Conservation (phyloP, 2,329 filamentous ascomycete species). For the Rhinocladiella mackenziei region DNA sequence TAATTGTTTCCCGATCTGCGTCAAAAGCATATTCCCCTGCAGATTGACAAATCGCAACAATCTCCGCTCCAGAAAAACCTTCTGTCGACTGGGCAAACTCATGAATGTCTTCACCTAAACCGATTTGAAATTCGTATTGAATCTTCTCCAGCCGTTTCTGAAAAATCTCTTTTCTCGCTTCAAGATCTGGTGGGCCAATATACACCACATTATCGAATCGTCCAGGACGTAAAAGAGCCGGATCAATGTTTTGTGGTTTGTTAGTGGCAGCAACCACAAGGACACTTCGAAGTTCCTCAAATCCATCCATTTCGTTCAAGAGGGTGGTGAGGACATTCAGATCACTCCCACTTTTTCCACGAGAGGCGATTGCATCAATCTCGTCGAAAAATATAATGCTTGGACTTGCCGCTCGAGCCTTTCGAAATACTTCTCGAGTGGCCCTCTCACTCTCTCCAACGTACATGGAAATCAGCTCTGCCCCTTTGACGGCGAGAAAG, state of each 20-base stretch:
- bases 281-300: conserved; percentile 77
- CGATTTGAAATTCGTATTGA: conserved; percentile 48
- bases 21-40: conserved; percentile 51
- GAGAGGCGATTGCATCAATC: conserved; percentile 76
- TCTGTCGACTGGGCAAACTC: conserved; percentile 57
- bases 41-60: conserved; percentile 58
- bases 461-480: conserved; percentile 93
- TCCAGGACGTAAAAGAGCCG: conserved; percentile 78
- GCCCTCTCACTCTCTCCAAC: conserved; percentile 90
- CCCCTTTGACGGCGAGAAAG: conserved; percentile 90
- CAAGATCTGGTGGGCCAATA: conserved; percentile 71
- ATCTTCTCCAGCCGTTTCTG: conserved; percentile 61
- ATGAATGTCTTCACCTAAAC: conserved; percentile 60
- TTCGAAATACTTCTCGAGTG: conserved; percentile 77
- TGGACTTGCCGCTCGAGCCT: conserved; percentile 78
- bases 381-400: conserved; percentile 97
- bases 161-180: conserved; percentile 73
- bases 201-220: conserved; percentile 82
- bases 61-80: conserved; percentile 82
- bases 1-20: conserved; percentile 39
- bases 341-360: conserved; percentile 49
- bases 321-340: conserved; percentile 86
- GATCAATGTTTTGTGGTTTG: conserved; percentile 78
- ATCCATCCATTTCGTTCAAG: conserved; percentile 93
- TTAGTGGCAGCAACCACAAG: conserved; percentile 90